phyloP scores from a whole-genome alignment of 352 stramenopile genomes.

The Phytopythium helicoides region DNA sequence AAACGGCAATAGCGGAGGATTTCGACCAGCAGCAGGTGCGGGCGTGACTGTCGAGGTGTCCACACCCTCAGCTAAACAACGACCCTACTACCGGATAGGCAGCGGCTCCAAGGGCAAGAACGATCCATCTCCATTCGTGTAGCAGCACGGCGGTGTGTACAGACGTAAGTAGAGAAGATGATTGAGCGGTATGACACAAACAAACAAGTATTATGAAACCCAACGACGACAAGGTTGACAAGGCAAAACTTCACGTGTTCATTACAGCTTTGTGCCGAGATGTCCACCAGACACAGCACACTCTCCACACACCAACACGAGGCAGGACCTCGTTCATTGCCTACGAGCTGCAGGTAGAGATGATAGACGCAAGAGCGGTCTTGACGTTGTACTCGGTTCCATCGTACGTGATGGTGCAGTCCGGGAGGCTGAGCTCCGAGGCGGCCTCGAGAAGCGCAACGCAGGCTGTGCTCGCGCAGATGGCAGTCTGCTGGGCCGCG shows the following conservation, averaged over 20 bases:
- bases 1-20: background rate
- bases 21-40: background rate
- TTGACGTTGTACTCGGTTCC: conserved; percentile 32
- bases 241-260: conserved; percentile 1
- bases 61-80: background rate
- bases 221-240: background rate
- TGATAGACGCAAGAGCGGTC: conserved; percentile 18
- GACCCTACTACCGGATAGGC: conserved; percentile 5
- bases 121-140: conserved; percentile 8
- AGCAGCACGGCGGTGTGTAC: background rate
- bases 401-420: conserved; percentile 28
- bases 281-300: background rate
- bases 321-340: too few relatives aligned
- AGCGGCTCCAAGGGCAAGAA: conserved; percentile 5
- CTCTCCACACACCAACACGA: too few relatives aligned
- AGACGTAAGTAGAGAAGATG: background rate
- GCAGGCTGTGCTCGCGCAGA: conserved; percentile 28
- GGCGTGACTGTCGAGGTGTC: conserved; percentile 5
- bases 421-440: conserved; percentile 21
- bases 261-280: background rate
- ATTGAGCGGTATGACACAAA: background rate
- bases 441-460: conserved; percentile 23
- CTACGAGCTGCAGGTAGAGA: conserved; percentile 16
- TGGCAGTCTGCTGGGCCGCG: conserved; percentile 16
- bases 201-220: background rate